Evolutionary conservation across 2,329 filamentous ascomycete species (phyloP).

Genomic region (Diaporthe batatas): DNA sequence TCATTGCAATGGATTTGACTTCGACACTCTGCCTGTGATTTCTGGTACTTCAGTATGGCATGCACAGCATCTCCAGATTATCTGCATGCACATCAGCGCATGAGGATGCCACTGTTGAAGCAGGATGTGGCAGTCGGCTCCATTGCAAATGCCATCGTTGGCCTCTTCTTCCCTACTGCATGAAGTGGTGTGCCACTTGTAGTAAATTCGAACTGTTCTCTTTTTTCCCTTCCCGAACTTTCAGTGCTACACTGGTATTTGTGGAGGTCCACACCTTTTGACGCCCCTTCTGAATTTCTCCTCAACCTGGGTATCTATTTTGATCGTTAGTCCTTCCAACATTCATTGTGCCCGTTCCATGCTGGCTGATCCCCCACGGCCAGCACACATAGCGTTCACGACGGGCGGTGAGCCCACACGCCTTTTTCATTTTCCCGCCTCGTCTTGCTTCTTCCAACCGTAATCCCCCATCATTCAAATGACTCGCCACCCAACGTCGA

Average conservation of each 20-base stretch:
- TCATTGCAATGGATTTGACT: not conserved
- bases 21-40: no score
- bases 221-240: not conserved
- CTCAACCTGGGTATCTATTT: conserved; percentile 26
- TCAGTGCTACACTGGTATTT: not conserved
- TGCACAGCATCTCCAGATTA: no score
- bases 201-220: not conserved
- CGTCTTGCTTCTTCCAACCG: not conserved
- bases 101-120: not conserved
- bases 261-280: not conserved
- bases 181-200: not conserved
- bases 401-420: not conserved
- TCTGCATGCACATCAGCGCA: not conserved
- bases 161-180: no score
- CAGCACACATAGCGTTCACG: not conserved
- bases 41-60: no score
- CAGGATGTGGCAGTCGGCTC: not conserved
- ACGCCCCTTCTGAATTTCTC: not conserved
- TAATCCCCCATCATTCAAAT: not conserved
- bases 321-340: not conserved
- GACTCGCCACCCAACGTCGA: not conserved
- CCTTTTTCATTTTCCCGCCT: not conserved
- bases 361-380: not conserved
- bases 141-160: no score
- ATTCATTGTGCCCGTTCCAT: not conserved